Evolutionary conservation across 2,329 filamentous ascomycete genomes (phyloP).

Genomic region (Neocatenulostroma microsporum): DNA sequence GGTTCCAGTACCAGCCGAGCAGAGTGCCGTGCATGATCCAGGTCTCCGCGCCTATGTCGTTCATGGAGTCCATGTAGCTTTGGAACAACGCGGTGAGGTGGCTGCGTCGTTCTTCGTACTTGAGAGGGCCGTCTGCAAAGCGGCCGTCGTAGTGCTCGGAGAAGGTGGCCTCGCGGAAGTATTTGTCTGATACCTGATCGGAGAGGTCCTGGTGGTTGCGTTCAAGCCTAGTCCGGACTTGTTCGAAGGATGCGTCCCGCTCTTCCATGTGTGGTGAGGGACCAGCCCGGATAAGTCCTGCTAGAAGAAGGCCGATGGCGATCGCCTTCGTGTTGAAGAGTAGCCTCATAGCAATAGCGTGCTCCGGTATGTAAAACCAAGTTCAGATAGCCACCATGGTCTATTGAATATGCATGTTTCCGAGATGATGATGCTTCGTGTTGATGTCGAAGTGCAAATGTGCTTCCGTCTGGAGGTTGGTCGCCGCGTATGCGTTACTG

Average conservation of each 20-base stretch:
- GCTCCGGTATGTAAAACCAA: too few species aligned
- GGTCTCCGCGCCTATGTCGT: slow-evolving; percentile 49
- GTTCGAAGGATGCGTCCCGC: slow-evolving; percentile 37
- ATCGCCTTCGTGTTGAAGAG: too few species aligned
- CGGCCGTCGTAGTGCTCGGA: slow-evolving; percentile 51
- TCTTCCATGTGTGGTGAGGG: too few species aligned
- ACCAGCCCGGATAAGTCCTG: too few species aligned
- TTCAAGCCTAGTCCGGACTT: slow-evolving; percentile 34
- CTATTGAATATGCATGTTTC: too few species aligned
- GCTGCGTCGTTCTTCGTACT: slow-evolving; percentile 39
- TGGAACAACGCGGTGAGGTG: slow-evolving; percentile 47
- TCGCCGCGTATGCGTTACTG: too few species aligned
- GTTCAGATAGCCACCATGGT: too few species aligned
- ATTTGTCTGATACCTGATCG: slow-evolving; percentile 38
- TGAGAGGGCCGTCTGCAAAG: slow-evolving; percentile 43
- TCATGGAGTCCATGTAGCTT: slow-evolving; percentile 51
- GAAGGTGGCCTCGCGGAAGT: slow-evolving; percentile 47
- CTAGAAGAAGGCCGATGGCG: too few species aligned
- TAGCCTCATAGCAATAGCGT: too few species aligned
- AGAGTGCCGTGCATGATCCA: slow-evolving; percentile 58
- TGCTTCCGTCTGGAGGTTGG: too few species aligned
- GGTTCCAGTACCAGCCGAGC: slow-evolving; percentile 58
- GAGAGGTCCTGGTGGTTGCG: slow-evolving; percentile 29
- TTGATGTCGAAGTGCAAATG: too few species aligned
- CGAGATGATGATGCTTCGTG: too few species aligned